Evolutionary conservation across 2,329 filamentous ascomycete species (phyloP), one percentile per base, ranked within the genome.

Genomic region (Xylariaceae sp.): DNA sequence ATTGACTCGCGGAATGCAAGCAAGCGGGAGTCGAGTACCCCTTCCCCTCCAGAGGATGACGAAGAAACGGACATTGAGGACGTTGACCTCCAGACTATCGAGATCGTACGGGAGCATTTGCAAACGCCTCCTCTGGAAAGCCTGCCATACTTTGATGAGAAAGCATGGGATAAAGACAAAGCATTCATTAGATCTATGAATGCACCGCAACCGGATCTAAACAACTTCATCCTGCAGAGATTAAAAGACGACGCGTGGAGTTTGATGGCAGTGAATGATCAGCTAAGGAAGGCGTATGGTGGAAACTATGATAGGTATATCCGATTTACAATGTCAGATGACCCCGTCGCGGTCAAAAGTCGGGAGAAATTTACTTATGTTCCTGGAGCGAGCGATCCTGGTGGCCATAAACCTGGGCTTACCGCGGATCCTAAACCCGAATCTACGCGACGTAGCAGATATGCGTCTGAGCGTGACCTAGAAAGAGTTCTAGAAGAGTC

Each of bases 401-500:
- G 58, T 5, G 69, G 71, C 0, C 70, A 66, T 4, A 65, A 74
- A 13, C 67, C 73, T 6, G 71, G 64, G 2, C 76, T 81, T 6
- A 59, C 55, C 23, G 75, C 79, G 11, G 85, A 87, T 54, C 70
- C 80, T 2, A 83, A 80, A 56, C 76, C 79, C 0, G 84, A 88
- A 59, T 72, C 60, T 57, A 76, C 68, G 61, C 76, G 70, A 37
- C 67, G 81, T 48, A 81, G 80, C 53, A 76, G 84, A 50, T 89
- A 85, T 67, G 85, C 83, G 11, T 88, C 86, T 13, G 88, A 92
- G 65, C 83, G 88, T 45, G 88, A 92, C 55, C 71, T 92, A 6
- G 85, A 92, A 67, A 80, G 84, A 30, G 86, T 88, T 6, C 73
- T 92, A 41, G 83, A 89, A 66, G 85, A 89, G 62, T 92, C 88